These are phyloP conservation scores for Erucastrum elatum DNA, from an alignment of 345 rosid genomes.

Conservation along the genomic window DNA sequence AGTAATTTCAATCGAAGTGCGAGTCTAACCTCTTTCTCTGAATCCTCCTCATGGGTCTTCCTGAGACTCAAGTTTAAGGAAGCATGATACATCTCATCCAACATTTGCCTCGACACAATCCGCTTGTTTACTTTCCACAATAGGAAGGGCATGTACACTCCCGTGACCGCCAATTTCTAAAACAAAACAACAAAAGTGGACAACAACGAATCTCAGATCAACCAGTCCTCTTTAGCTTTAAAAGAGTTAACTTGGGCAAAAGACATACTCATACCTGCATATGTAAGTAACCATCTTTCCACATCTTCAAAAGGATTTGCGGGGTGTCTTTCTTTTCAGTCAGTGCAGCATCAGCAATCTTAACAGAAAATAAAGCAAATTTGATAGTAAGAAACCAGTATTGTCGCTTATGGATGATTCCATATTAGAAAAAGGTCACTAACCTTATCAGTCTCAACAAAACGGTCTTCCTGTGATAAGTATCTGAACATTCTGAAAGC, in stretches of 20 bases:
- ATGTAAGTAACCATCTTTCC: slow-evolving; percentile 79
- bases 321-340: slow-evolving; percentile 70
- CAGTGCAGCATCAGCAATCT: slow-evolving; percentile 71
- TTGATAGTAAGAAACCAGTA: neutral
- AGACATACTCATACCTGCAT: slow-evolving; percentile 65
- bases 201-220: neutral
- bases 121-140: slow-evolving; percentile 79
- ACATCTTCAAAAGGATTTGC: slow-evolving; percentile 63
- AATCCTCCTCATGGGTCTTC: slow-evolving; percentile 56
- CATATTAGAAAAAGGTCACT: neutral
- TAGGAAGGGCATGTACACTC: slow-evolving; percentile 43
- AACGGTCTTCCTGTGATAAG: slow-evolving; percentile 49
- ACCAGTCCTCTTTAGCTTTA: neutral
- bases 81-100: slow-evolving; percentile 88
- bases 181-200: neutral
- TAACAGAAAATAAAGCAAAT: slow-evolving; percentile 7
- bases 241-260: neutral
- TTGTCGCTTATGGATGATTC: neutral
- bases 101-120: slow-evolving; percentile 46
- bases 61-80: slow-evolving; percentile 71
- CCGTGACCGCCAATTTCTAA: slow-evolving; percentile 61
- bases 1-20: neutral
- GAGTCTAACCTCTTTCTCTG: slow-evolving; percentile 63
- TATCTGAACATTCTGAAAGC: slow-evolving; percentile 78
- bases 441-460: slow-evolving; percentile 84